Base-by-base conservation (phyloP, 192 early-diverging fungal species). In the Entomortierella lignicola region DNA sequence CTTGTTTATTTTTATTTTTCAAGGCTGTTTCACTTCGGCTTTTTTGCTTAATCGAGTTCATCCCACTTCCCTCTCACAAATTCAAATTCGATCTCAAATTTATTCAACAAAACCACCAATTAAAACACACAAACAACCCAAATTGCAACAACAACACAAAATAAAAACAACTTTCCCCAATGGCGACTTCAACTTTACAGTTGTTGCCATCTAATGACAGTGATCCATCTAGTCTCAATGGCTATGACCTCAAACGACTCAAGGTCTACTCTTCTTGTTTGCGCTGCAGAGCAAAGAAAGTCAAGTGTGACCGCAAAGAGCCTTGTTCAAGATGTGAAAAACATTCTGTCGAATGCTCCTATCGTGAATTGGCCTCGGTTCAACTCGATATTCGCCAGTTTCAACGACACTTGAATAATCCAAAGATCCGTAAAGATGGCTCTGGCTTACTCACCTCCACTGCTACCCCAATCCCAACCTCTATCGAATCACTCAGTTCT, bases 261-360 rank as follows among this genome's bases (percentile, higher is more conserved):
- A 79, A 79, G 43, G 75, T 79, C 67, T 79, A 79, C 57, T 79
- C 75, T 4, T 79, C 75, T 50, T 79, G 75, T 44, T 57, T 79
- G 1, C 75, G 75, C 31, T 79, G 75, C 57, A 53, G 75, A 23
- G 62, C 75, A 37, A 79, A 79, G 32, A 79, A 79, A 51, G 75
- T 79, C 55, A 79, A 79, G 52, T 79, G 75, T 39, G 75, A 79
- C 52, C 66, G 75, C 55, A 79, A 79, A 32, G 75, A 79, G 37
- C 75, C 75, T 21, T 79, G 75, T 26, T 79, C 75, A 29, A 43
- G 75, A 0, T 79, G 75, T 48, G 67, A 66, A 18, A 69, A 79
- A 25, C 75, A 79, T 34, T 55, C 34, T 7, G 68, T 70, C 56
- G 75, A 79, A 44, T 79, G 75, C 37, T 79, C 75, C 56, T 79